phyloP scores from a whole-genome alignment of 75 land plant genomes.

The Cupressus sempervirens region DNA sequence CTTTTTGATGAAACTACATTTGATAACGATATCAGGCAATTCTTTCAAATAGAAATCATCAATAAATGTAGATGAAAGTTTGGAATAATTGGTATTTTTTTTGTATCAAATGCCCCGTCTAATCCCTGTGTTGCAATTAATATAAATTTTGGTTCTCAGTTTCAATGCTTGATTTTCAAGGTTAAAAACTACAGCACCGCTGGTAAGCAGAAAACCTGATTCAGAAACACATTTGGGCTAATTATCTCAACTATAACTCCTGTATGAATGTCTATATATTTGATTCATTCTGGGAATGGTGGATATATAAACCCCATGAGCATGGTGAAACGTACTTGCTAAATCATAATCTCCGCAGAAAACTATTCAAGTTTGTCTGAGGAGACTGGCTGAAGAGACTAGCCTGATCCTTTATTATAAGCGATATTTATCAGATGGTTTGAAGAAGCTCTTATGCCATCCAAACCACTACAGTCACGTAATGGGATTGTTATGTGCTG shows the following conservation, averaged over 20 bases:
- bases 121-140: neutral
- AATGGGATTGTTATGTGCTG: neutral
- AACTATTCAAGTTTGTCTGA: neutral
- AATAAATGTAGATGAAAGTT: neutral
- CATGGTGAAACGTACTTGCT: too few relatives aligned
- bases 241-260: neutral
- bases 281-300: neutral
- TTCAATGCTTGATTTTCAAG: neutral
- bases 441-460: neutral
- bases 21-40: neutral
- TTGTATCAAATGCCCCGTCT: neutral
- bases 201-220: neutral
- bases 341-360: neutral
- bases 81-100: neutral
- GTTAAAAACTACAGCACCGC: neutral
- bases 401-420: neutral
- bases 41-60: neutral
- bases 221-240: neutral
- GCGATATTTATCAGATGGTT: neutral
- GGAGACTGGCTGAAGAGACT: too few relatives aligned
- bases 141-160: neutral
- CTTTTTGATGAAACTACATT: neutral
- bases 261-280: neutral
- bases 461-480: neutral
- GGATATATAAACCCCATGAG: neutral